Evolutionary conservation across 352 stramenopile genomes (phyloP), one percentile per base, ranked within the genome.

Genomic region (Phytophthora agathidicida): DNA sequence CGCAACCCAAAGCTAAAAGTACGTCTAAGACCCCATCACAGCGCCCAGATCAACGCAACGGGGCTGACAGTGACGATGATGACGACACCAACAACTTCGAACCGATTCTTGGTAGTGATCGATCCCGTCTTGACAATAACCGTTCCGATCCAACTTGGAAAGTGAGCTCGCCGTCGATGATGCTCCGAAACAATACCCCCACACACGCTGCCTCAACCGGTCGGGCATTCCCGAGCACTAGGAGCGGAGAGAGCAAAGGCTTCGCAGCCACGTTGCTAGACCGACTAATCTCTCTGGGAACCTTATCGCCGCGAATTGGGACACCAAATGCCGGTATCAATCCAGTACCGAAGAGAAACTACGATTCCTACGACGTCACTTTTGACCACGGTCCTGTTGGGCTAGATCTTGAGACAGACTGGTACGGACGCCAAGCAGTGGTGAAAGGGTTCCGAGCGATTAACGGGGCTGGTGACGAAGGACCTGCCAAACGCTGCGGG

Each of bases 371-470:
- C 44, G 80, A 88, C 27, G 74, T 88, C 43, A 85, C 72, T 13
- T 91, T 88, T 39, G 76, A 79, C 8, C 70, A 72, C 26, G 80
- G 76, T 11, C 81, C 81, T 23, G 83, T 89, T 17, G 81, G 81
- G 5, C 54, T 91, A 1, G 70, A 89, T 43, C 78, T 91, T 5
- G 81, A 89, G 58, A 91, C 81, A 7, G 81, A 91, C 49, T 89
- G 78, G 78, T 91, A 91, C 37, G 81, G 78, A 11, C 74, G 78
- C 7, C 81, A 91, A 30, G 81, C 76, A 2, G 81, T 91, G 6
- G 81, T 91, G 8, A 91, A 89, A 54, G 81, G 81, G 1, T 91
- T 91, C 51, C 75, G 79, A 23, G 56, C 60, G 5, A 60, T 88
- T 33, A 66, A 76, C 28, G 67, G 75, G 14, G 51, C 57, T 59